phyloP scores from a whole-genome alignment of 2,329 filamentous ascomycete species.

The Alternaria arborescens region DNA sequence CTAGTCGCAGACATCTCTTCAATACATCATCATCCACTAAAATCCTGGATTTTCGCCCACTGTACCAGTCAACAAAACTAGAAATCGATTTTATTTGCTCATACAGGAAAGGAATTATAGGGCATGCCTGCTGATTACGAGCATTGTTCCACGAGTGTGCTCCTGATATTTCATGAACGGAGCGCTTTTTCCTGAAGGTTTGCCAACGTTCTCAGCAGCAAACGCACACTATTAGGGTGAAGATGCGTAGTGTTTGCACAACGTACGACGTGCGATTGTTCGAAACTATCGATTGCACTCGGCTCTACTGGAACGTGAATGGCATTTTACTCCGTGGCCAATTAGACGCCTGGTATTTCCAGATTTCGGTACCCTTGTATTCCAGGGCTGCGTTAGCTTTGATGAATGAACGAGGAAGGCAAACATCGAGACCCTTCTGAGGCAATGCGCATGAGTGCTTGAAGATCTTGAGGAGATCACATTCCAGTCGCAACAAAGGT shows the following conservation, averaged over 20 bases:
- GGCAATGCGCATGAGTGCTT: neutral
- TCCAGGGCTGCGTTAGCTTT: neutral
- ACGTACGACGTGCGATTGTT: neutral
- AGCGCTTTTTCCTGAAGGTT: neutral
- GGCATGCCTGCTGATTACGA: neutral
- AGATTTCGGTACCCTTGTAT: neutral
- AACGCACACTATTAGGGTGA: neutral
- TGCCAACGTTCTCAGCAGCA: neutral
- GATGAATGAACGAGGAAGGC: neutral
- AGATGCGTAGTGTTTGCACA: neutral
- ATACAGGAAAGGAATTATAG: neutral
- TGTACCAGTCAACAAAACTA: neutral
- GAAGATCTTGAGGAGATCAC: constrained; percentile 2
- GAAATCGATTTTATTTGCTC: constrained; percentile 7
- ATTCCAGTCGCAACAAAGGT: neutral
- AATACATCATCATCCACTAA: neutral
- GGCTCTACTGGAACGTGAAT: constrained; percentile 1
- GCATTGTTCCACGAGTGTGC: neutral
- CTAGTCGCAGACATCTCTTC: neutral
- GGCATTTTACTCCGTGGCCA: neutral
- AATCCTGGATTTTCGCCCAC: neutral
- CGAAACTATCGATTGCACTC: neutral
- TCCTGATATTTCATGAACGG: neutral
- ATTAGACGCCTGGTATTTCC: neutral
- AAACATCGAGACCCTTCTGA: neutral